Evolutionary conservation across 306 rosid genomes (phyloP).

Genomic region (Urtica urens): DNA sequence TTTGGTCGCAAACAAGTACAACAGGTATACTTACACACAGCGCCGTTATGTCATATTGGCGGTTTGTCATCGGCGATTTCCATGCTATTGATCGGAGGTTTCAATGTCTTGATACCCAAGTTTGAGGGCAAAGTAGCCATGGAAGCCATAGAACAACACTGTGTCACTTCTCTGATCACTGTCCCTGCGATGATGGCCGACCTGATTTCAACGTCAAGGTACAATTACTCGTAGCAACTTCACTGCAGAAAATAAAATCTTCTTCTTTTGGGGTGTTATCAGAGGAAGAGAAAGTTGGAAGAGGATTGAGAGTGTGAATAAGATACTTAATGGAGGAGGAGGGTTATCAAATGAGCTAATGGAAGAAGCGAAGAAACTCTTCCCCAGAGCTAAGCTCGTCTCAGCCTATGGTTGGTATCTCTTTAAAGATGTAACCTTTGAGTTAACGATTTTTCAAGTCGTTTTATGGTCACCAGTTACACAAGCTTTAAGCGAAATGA

Average conservation of each 20-base stretch:
- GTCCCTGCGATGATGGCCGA: constrained; percentile 88
- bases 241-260: too few relatives aligned
- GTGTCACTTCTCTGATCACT: constrained; percentile 73
- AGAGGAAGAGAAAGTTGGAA: constrained; percentile 40
- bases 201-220: constrained; percentile 48
- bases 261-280: background rate
- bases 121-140: constrained; percentile 51
- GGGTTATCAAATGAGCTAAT: constrained; percentile 54
- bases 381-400: constrained; percentile 69
- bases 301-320: constrained; percentile 47
- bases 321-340: constrained; percentile 87
- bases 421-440: background rate
- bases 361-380: constrained; percentile 34
- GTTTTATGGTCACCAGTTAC: too few relatives aligned
- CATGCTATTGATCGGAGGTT: constrained; percentile 69
- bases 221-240: background rate
- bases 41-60: constrained; percentile 89
- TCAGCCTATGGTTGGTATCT: constrained; percentile 78
- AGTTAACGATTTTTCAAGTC: background rate
- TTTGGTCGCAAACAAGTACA: too few relatives aligned
- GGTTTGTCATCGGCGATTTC: constrained; percentile 86
- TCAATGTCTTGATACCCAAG: constrained; percentile 71
- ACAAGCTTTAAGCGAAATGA: too few relatives aligned
- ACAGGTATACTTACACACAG: constrained; percentile 80
- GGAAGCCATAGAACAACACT: constrained; percentile 34